Conservation (phyloP, 176 grass and related monocot genomes). For the Pharus latifolius region DNA sequence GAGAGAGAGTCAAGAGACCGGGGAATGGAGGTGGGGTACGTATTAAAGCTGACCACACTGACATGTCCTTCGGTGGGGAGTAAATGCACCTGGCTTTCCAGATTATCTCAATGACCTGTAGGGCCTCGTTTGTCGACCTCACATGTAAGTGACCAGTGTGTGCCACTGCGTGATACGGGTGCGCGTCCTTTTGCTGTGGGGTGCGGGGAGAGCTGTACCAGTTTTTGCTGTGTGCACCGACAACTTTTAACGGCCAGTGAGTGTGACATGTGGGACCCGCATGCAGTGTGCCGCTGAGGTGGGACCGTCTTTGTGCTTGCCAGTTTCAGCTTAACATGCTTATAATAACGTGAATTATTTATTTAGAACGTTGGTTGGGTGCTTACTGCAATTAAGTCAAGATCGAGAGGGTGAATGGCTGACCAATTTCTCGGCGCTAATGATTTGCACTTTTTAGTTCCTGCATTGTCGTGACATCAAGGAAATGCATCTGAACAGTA, state of each 20-base stretch:
- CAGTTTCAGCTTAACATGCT: slow-evolving; percentile 1
- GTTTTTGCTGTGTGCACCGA: slow-evolving; percentile 12
- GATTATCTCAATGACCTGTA: accelerated
- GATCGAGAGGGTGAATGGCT: no score
- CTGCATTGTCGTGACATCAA: no score
- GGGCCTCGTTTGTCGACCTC: accelerated
- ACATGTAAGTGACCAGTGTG: accelerated
- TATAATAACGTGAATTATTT: no score
- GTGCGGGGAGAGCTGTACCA: no score
- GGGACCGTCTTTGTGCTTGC: neutral
- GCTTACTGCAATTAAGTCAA: no score
- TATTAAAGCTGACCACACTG: slow-evolving; percentile 46
- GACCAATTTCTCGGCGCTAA: no score
- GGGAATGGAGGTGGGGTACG: slow-evolving; percentile 27
- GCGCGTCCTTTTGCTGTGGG: no score
- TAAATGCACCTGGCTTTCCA: accelerated
- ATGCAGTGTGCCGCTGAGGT: neutral
- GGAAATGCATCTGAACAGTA: no score
- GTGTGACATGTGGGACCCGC: neutral
- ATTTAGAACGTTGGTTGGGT: no score
- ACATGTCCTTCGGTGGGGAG: neutral
- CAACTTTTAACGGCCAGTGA: slow-evolving; percentile 10
- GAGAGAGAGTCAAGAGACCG: neutral
- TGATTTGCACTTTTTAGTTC: no score
- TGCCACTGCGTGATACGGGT: no score